phyloP scores from a whole-genome alignment of 1,284 basidiomycete species.

The Singerocomus inundabilis region DNA sequence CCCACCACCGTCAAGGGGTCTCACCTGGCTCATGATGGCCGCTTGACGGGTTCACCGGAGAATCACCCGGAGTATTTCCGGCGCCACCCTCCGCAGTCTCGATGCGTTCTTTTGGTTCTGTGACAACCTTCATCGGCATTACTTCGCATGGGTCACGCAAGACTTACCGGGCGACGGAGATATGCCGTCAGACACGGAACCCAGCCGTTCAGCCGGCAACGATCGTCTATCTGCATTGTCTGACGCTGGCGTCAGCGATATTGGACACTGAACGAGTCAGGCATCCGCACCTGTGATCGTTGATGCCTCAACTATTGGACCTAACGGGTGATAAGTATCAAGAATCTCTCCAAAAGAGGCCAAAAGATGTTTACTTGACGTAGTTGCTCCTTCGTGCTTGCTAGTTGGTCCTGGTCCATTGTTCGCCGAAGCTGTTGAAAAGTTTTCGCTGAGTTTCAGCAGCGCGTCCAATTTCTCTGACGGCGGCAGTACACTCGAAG shows the following conservation, averaged over 20 bases:
- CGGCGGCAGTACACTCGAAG: constrained; percentile 17
- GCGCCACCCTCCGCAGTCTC: not conserved
- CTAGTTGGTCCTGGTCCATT: constrained; percentile 3
- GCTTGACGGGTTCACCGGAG: constrained; percentile 10
- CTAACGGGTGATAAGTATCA: constrained; percentile 20
- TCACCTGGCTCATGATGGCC: constrained; percentile 16
- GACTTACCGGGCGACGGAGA: constrained; percentile 18
- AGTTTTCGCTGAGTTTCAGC: constrained; percentile 23
- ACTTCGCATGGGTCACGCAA: constrained; percentile 4
- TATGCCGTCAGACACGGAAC: constrained; percentile 1
- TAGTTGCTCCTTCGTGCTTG: constrained; percentile 28
- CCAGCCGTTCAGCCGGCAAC: not conserved
- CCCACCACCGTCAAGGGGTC: constrained; percentile 53
- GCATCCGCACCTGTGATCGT: constrained; percentile 19
- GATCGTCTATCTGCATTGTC: constrained; percentile 12
- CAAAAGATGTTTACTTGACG: constrained; percentile 23
- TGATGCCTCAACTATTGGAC: constrained; percentile 23
- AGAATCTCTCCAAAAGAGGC: not conserved
- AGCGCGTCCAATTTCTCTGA: constrained; percentile 28
- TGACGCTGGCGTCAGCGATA: constrained; percentile 17
- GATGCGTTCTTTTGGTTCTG: constrained; percentile 12
- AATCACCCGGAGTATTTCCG: constrained; percentile 4
- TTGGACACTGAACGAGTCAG: constrained; percentile 3
- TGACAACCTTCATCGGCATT: constrained; percentile 6
- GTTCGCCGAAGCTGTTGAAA: constrained; percentile 18